Percentiles rank a stretch among this genome's conserved stretches.
phyloP scores from a whole-genome alignment of 1,284 basidiomycete species.

The Tetrapyrgos nigripes region DNA sequence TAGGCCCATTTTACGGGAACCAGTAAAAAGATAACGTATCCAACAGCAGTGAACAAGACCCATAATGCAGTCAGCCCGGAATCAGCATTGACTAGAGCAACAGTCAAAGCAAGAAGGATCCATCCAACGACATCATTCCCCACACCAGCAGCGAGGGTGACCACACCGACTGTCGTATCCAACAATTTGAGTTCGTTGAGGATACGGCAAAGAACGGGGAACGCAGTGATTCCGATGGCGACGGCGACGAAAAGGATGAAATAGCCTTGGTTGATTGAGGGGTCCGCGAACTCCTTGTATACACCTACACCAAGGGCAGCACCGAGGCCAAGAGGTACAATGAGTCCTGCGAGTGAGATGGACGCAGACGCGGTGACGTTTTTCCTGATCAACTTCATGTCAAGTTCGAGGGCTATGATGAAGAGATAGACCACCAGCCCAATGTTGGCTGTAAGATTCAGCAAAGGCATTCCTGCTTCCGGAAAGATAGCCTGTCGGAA shows the following conservation, averaged over 20 bases:
- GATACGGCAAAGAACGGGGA: conserved; percentile 93
- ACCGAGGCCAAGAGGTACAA: conserved; percentile 86
- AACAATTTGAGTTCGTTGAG: conserved; percentile 81
- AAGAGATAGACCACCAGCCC: conserved; percentile 93
- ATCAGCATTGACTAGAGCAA: conserved; percentile 87
- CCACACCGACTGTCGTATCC: conserved; percentile 88
- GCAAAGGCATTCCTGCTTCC: conserved; percentile 66
- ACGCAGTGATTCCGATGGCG: conserved; percentile 90
- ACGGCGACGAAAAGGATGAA: conserved; percentile 93
- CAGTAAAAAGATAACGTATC: conserved; percentile 76
- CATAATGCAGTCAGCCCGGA: conserved; percentile 82
- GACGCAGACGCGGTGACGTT: conserved; percentile 58
- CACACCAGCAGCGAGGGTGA: conserved; percentile 88
- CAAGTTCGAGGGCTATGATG: conserved; percentile 89
- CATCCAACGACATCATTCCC: conserved; percentile 89
- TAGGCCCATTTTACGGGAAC: conserved; percentile 73
- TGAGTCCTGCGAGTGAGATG: conserved; percentile 71
- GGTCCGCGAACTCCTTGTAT: conserved; percentile 80
- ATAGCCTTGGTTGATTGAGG: conserved; percentile 73
- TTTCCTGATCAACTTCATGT: conserved; percentile 72
- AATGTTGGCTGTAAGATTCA: conserved; percentile 86
- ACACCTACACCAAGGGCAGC: conserved; percentile 86
- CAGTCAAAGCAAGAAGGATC: conserved; percentile 81
- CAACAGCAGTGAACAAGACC: conserved; percentile 79
- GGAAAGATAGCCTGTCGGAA: conserved; percentile 84